A percentile compares a stretch with the other conserved stretches of the same genome.
Conservation (phyloP, 495 filamentous ascomycete genomes). For the Penicillium odoratum region DNA sequence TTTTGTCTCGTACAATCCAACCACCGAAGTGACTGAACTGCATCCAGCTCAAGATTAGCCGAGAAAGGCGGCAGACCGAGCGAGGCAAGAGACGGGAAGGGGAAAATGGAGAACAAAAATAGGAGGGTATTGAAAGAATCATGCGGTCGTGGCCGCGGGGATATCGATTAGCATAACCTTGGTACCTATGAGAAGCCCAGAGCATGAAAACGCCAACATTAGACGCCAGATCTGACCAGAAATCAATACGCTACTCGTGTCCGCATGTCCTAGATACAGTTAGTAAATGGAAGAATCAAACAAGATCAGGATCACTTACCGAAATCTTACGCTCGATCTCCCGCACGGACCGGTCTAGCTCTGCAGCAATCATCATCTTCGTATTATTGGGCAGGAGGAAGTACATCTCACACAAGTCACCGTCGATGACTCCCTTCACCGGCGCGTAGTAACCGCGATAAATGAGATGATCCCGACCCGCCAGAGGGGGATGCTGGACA, state of each 20-base stretch:
- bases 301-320: constrained; percentile 48
- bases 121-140: constrained; percentile 3
- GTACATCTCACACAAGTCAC: constrained; percentile 95
- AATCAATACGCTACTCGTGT: constrained; percentile 79
- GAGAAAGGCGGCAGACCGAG: constrained; percentile 50
- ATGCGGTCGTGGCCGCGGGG: constrained; percentile 19
- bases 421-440: constrained; percentile 94
- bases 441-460: constrained; percentile 97
- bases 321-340: constrained; percentile 96
- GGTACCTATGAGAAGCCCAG: constrained; percentile 29
- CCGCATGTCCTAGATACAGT: constrained; percentile 69
- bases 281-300: constrained; percentile 20
- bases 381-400: constrained; percentile 76
- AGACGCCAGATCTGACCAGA: constrained; percentile 27
- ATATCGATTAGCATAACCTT: constrained; percentile 23
- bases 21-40: constrained; percentile 27
- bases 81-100: constrained; percentile 53
- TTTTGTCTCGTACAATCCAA: constrained; percentile 52
- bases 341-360: constrained; percentile 83
- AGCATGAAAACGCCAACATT: constrained; percentile 19
- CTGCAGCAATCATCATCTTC: constrained; percentile 91
- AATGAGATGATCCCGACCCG: constrained; percentile 90
- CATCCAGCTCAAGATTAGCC: constrained; percentile 61
- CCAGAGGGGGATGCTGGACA: constrained; percentile 78
- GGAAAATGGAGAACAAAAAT: background rate